phyloP scores from a whole-genome alignment of 345 rosid species.

The Arabidopsis suecica region DNA sequence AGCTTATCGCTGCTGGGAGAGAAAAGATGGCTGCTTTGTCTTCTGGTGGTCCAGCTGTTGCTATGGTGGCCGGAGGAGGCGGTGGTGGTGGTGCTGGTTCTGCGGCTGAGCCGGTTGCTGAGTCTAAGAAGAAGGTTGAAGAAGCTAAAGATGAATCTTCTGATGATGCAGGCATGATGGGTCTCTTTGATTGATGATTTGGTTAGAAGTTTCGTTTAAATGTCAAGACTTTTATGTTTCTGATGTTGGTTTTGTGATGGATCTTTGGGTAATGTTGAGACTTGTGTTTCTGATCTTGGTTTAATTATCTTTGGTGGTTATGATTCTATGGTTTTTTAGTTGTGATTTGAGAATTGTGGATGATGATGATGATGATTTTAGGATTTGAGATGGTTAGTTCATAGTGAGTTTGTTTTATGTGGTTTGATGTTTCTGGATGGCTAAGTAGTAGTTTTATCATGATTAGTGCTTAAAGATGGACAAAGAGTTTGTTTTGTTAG shows the following conservation, averaged over 20 bases:
- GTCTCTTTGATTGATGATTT: conserved; percentile 38
- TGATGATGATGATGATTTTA: background rate
- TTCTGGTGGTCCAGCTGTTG: conserved; percentile 31
- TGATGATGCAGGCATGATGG: conserved; percentile 40
- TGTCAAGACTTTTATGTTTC: background rate
- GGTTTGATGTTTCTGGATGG: background rate
- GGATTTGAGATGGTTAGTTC: background rate
- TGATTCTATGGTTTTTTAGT: background rate
- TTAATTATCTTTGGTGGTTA: background rate
- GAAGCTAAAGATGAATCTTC: conserved; percentile 38
- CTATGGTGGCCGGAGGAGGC: conserved; percentile 25
- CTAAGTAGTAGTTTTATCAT: background rate
- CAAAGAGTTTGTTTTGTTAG: background rate
- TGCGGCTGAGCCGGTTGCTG: conserved; percentile 28
- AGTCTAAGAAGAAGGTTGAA: conserved; percentile 31
- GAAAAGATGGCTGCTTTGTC: conserved; percentile 32
- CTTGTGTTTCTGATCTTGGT: background rate
- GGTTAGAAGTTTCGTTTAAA: background rate
- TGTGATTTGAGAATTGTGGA: background rate
- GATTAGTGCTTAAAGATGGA: background rate
- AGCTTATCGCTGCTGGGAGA: conserved; percentile 38
- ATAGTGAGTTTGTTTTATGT: background rate
- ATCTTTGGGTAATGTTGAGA: background rate
- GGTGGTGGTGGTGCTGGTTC: conserved; percentile 7
- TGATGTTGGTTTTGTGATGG: background rate